Base-by-base conservation (phyloP, 2,329 filamentous ascomycete genomes). In the Fusarium coffeatum region DNA sequence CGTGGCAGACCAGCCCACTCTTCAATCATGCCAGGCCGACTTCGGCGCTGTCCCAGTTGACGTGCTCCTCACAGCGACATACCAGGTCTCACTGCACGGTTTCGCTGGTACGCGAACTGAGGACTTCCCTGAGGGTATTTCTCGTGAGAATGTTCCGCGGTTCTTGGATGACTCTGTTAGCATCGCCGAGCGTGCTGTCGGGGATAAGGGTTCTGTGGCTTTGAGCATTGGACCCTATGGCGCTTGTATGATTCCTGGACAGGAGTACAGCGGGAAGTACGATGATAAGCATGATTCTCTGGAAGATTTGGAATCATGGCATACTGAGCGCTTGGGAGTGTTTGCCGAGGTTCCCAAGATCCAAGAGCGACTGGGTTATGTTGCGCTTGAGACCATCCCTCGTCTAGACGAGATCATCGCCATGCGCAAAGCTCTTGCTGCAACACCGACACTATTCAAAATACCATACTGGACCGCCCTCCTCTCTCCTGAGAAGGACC, bases 351-450 rank as follows among this genome's bases (percentile, higher is more conserved):
- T 85, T 10, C 76, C 73, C 7, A 71, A 76, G 4, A 61, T 84
- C n/a, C 68, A 76, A 25, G 72, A 75, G n/a, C 78, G 84, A 6
- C 76, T 90, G 25, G 77, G 82, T 60, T 86, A 86, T 69, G 76
- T 92, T 43, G 88, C 89, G 0, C 87, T 92, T 57, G 90, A 92
- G 81, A 92, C 90, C 2, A 74, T 92, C 18, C 89, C 88, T 5
- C 80, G 88, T n/a, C 72, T 86, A 3, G 87, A 90, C 68, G 90
- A 92, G 79, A 83, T 92, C 34, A 73, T 80, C 7, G 89, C 88
- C 37, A 84, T 90, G 58, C 83, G 87, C 56, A 80, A 80, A 51
- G 82, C 84, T 12, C 66, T 80, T 43, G 72, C 79, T 54, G 70
- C 77, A 23, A 68, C 73, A 18, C 66, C 77, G 8, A 59, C 69